Conservation (phyloP, 2,329 filamentous ascomycete genomes). For the Acarospora socialis region DNA sequence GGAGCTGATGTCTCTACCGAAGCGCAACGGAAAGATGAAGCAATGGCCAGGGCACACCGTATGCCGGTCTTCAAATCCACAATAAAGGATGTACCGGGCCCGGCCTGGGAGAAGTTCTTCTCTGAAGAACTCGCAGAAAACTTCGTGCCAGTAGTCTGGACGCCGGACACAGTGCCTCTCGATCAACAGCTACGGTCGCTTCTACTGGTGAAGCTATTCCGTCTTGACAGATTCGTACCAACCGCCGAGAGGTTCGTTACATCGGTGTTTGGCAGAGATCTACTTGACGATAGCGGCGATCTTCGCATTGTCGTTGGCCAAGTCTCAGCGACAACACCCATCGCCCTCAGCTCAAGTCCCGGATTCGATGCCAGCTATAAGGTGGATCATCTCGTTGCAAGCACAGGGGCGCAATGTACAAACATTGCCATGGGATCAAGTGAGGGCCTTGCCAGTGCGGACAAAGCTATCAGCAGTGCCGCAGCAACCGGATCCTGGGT, state of each 20-base stretch:
- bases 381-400: slow-evolving; percentile 85
- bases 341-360: slow-evolving; percentile 84
- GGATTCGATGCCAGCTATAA: slow-evolving; percentile 99
- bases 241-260: slow-evolving; percentile 81
- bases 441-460: slow-evolving; percentile 78
- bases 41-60: slow-evolving; percentile 52
- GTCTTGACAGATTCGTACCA: slow-evolving; percentile 88
- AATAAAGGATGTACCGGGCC: slow-evolving; percentile 46
- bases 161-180: slow-evolving; percentile 45
- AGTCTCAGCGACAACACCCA: slow-evolving; percentile 69
- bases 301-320: slow-evolving; percentile 72
- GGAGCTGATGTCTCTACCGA: slow-evolving; percentile 67
- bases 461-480: slow-evolving; percentile 88
- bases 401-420: slow-evolving; percentile 66
- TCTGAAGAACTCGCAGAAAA: slow-evolving; percentile 76
- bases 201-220: slow-evolving; percentile 83
- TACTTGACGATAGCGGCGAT: slow-evolving; percentile 76
- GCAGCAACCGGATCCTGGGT: slow-evolving; percentile 92
- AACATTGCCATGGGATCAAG: slow-evolving; percentile 99
- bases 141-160: slow-evolving; percentile 64
- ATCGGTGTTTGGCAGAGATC: slow-evolving; percentile 66
- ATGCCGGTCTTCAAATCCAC: slow-evolving; percentile 60
- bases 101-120: slow-evolving; percentile 70
- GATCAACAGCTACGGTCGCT: slow-evolving; percentile 73
- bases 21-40: slow-evolving; percentile 48